Evolutionary conservation across 2,329 filamentous ascomycete species (phyloP), one percentile per base, ranked within the genome.

Genomic region (Nemania serpens): DNA sequence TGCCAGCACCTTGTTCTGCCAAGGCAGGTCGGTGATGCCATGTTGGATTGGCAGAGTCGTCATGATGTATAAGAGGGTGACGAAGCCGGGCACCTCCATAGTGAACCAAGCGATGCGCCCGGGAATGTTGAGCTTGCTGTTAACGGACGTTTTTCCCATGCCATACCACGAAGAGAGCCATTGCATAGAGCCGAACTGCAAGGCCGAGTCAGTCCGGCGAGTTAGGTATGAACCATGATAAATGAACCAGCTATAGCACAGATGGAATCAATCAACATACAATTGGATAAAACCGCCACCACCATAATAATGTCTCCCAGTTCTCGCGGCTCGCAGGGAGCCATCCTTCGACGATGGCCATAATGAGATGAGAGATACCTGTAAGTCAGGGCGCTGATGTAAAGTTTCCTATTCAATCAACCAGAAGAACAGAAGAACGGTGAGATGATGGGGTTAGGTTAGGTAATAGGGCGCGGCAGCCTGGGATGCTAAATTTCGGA

Each of bases 141-240:
- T 72, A 17, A 87, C 83, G 3, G 92, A 96, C 2, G 93, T 97
- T 78, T 98, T 98, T 75, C 95, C 95, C 80, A 94, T 92, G 52
- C 91, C 91, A 75, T 97, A 95, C 84, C 86, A 97, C 57, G 86
- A 83, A n/a, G 83, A 78, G 58, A 88, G 61, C 88, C 90, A 96
- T 85, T 97, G 93, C 20, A 85, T 53, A 1, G 86, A 83, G 0
- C 88, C 88, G 65, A 92, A 71, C 92, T 96, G 62, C 6, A 48
- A 17, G 12, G 56, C 47, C 25, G 25, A 29, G 25, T 29, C 25
- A 29, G 25, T 29, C 25, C n/a, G 7, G 7, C 25, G 7, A 29
- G 25, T 29, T 7, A 7, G 17, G 58, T 47, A 39, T 34, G 47
- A 29, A 18, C 6, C 29, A 13, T 37, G 29, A 15, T 42, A 53